Percentiles rank a stretch among this genome's conserved stretches.
These are phyloP conservation scores for Erodium trifolium DNA, from an alignment of 441 rosid genomes.

Conservation along the genomic window DNA sequence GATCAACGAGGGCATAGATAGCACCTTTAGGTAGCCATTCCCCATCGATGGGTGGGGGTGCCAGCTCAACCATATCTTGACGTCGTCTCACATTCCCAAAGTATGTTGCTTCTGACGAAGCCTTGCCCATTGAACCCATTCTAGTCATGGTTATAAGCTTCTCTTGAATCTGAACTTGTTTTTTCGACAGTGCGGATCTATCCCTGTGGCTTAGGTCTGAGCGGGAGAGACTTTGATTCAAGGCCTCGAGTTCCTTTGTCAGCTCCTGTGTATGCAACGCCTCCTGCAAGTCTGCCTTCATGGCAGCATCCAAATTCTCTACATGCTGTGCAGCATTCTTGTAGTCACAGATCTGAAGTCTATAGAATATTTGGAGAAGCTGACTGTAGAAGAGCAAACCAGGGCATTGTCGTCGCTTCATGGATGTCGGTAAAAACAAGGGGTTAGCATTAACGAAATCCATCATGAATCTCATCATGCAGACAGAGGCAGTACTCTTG, in stretches of 20 bases:
- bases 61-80: conserved; percentile 59
- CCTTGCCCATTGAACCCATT: conserved; percentile 22
- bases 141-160: conserved; percentile 34
- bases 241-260: conserved; percentile 50
- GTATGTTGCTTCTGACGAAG: neutral
- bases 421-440: neutral
- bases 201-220: conserved; percentile 57
- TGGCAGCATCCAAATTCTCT: conserved; percentile 76
- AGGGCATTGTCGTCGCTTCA: conserved; percentile 50
- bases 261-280: conserved; percentile 41
- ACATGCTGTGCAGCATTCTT: conserved; percentile 78
- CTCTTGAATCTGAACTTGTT: conserved; percentile 48
- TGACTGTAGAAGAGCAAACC: conserved; percentile 90
- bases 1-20: conserved; percentile 79
- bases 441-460: neutral
- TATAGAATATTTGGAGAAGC: conserved; percentile 80
- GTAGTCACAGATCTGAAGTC: conserved; percentile 75
- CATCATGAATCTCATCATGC: neutral
- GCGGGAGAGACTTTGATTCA: conserved; percentile 60
- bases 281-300: conserved; percentile 64
- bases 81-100: neutral
- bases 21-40: conserved; percentile 94
- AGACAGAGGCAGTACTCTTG: neutral
- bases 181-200: conserved; percentile 44
- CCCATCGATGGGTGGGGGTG: conserved; percentile 83